Conservation (phyloP, 2,329 filamentous ascomycete genomes). For the Pseudogymnoascus sp. region DNA sequence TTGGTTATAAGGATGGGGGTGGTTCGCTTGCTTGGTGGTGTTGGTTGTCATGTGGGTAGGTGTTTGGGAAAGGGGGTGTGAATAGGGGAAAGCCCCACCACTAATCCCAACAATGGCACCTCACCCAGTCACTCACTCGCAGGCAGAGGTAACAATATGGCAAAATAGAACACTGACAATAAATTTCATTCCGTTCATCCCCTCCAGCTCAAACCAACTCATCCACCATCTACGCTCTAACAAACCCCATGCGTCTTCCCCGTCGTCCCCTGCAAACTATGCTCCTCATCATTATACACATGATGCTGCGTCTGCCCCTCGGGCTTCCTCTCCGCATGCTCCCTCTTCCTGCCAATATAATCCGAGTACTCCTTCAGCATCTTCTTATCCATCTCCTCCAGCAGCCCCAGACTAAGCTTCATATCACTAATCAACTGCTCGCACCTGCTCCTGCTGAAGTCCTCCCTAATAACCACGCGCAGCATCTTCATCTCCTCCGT, state of each 20-base stretch:
- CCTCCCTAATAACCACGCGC: constrained; percentile 85
- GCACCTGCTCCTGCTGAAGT: constrained; percentile 77
- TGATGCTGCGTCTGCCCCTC: constrained; percentile 26
- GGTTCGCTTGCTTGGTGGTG: not conserved
- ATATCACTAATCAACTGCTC: constrained; percentile 73
- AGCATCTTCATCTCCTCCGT: constrained; percentile 81
- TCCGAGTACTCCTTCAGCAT: constrained; percentile 62
- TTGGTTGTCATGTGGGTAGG: not conserved
- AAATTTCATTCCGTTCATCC: not conserved
- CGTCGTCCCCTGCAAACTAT: constrained; percentile 81
- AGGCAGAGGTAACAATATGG: not conserved
- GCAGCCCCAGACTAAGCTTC: constrained; percentile 63
- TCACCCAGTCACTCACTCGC: not conserved
- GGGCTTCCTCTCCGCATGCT: not conserved
- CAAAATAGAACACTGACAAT: not conserved
- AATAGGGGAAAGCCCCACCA: not conserved
- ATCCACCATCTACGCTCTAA: constrained; percentile 33
- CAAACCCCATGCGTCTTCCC: constrained; percentile 88
- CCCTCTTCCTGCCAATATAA: constrained; percentile 43
- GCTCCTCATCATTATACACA: constrained; percentile 63
- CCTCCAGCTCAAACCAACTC: too few species aligned
- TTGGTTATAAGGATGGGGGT: not conserved
- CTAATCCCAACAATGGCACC: not conserved
- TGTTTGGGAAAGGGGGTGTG: not conserved
- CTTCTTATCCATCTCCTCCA: constrained; percentile 68